A percentile compares a stretch with the other conserved stretches of the same genome.
Conservation (phyloP, 2,329 filamentous ascomycete genomes). For the Monilinia polystroma region DNA sequence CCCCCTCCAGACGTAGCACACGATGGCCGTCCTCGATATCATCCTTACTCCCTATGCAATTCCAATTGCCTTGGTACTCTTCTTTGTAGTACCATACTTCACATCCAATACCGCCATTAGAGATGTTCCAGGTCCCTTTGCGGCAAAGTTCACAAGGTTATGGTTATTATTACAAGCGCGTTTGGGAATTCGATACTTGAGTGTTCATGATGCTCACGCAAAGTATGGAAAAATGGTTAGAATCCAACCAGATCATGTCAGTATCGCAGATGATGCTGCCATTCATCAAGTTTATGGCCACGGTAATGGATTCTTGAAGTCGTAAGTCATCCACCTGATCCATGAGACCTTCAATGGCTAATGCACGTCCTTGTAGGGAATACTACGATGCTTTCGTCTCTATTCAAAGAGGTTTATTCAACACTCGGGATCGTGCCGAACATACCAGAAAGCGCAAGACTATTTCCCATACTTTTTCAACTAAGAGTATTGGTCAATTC, state of each 20-base stretch:
- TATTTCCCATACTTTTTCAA: slow-evolving; percentile 80
- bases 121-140: slow-evolving; percentile 51
- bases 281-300: slow-evolving; percentile 78
- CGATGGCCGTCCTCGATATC: slow-evolving; percentile 42
- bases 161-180: slow-evolving; percentile 73
- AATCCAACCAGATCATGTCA: slow-evolving; percentile 82
- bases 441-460: slow-evolving; percentile 88
- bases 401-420: slow-evolving; percentile 82
- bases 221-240: slow-evolving; percentile 73
- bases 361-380: slow-evolving; percentile 53
- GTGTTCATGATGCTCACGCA: slow-evolving; percentile 72
- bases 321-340: slow-evolving; percentile 44
- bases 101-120: slow-evolving; percentile 37
- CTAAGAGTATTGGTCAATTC: slow-evolving; percentile 78
- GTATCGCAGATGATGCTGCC: slow-evolving; percentile 75
- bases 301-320: slow-evolving; percentile 72
- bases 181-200: slow-evolving; percentile 60
- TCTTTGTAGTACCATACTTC: slow-evolving; percentile 40
- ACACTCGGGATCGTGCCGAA: slow-evolving; percentile 76
- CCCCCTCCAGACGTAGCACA: not conserved
- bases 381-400: slow-evolving; percentile 93
- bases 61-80: slow-evolving; percentile 46
- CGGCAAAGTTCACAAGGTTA: slow-evolving; percentile 68
- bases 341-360: not conserved
- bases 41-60: slow-evolving; percentile 50